These are phyloP conservation scores for Geranium brycei DNA, from an alignment of 345 rosid genomes.

Conservation along the genomic window DNA sequence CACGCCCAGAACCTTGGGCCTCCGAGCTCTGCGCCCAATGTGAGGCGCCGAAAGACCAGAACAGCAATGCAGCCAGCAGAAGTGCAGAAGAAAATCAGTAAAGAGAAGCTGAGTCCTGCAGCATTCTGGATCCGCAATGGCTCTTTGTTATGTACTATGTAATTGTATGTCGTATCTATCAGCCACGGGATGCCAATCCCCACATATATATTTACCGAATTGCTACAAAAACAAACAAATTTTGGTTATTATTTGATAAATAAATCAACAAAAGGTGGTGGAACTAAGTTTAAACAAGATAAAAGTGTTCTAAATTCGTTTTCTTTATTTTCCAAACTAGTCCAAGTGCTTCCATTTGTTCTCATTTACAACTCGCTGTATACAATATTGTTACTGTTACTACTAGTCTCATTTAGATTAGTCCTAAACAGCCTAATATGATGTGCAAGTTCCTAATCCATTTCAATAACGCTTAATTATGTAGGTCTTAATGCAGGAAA, in stretches of 20 bases:
- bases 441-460: neutral
- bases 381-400: too few relatives aligned
- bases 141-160: slow-evolving; percentile 41
- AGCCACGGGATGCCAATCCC: slow-evolving; percentile 96
- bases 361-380: too few relatives aligned
- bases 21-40: slow-evolving; percentile 77
- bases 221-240: slow-evolving; percentile 29
- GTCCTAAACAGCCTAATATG: too few relatives aligned
- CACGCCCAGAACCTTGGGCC: slow-evolving; percentile 86
- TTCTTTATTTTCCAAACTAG: too few relatives aligned
- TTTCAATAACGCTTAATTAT: neutral
- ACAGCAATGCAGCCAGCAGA: slow-evolving; percentile 67
- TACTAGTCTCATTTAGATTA: too few relatives aligned
- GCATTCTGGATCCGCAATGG: slow-evolving; percentile 56
- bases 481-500: neutral
- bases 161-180: slow-evolving; percentile 75
- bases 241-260: too few relatives aligned
- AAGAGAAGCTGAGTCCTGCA: slow-evolving; percentile 63
- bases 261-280: too few relatives aligned
- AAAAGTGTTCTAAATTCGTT: too few relatives aligned
- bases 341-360: too few relatives aligned
- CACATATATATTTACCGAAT: slow-evolving; percentile 82
- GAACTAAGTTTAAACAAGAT: too few relatives aligned
- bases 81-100: slow-evolving; percentile 66
- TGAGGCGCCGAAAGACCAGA: slow-evolving; percentile 62